Percentiles rank a stretch among this genome's conserved stretches.
These are phyloP conservation scores for Penicillium sumatraense DNA, from an alignment of 2,329 filamentous ascomycete species.

Conservation along the genomic window DNA sequence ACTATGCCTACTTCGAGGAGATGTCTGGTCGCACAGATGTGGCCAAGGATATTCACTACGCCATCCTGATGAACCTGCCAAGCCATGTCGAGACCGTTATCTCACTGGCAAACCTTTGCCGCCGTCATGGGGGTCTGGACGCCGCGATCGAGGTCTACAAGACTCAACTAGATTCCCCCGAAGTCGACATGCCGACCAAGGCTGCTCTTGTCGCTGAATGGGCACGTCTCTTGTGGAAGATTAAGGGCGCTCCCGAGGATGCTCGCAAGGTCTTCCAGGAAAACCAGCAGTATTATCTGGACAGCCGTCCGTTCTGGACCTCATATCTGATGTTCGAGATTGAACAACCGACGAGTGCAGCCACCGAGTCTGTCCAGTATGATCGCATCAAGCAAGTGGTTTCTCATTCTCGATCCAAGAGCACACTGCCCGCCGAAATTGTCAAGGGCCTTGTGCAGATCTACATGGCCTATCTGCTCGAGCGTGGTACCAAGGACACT, in stretches of 20 bases:
- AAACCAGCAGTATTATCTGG: constrained; percentile 81
- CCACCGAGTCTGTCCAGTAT: constrained; percentile 68
- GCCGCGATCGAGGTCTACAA: constrained; percentile 84
- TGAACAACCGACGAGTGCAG: constrained; percentile 72
- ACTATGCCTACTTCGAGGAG: constrained; percentile 96
- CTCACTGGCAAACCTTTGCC: constrained; percentile 83
- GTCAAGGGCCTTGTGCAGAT: constrained; percentile 76
- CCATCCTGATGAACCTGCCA: constrained; percentile 76
- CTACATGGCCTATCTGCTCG: constrained; percentile 84
- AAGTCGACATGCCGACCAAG: constrained; percentile 78
- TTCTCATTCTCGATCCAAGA: constrained; percentile 73
- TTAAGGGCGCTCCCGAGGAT: constrained; percentile 78
- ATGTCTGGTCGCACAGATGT: constrained; percentile 75
- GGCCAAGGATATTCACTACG: constrained; percentile 81
- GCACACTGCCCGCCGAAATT: constrained; percentile 66
- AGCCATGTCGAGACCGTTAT: constrained; percentile 86
- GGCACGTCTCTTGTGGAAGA: constrained; percentile 85
- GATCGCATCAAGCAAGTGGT: constrained; percentile 81
- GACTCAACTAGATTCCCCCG: constrained; percentile 73
- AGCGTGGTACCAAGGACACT: constrained; percentile 78
- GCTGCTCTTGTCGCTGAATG: constrained; percentile 87
- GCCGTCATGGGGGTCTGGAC: constrained; percentile 81
- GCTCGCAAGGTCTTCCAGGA: constrained; percentile 82
- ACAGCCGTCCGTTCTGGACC: constrained; percentile 87
- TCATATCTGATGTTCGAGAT: constrained; percentile 89